A percentile compares a stretch with the other conserved stretches of the same genome.
These are phyloP conservation scores for Globisporangium echinulatum DNA, from an alignment of 352 stramenopile genomes.

Conservation along the genomic window DNA sequence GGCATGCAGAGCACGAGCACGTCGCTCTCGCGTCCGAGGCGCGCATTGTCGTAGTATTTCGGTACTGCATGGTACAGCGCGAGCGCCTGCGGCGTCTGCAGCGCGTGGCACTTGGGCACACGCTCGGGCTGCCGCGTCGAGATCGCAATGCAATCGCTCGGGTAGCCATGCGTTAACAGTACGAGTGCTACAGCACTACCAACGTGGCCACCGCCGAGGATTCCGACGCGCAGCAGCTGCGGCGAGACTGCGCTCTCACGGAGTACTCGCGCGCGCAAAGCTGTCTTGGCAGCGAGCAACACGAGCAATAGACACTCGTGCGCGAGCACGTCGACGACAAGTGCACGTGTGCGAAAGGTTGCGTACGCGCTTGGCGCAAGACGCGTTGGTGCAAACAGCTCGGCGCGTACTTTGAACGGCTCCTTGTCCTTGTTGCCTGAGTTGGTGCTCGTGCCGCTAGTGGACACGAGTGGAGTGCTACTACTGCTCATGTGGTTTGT, in stretches of 20 bases:
- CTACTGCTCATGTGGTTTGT: not conserved
- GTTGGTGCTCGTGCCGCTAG: no score
- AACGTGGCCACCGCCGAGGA: slow-evolving; percentile 50
- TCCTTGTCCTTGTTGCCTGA: not conserved
- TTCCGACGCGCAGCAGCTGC: slow-evolving; percentile 9
- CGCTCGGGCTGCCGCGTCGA: slow-evolving; percentile 59
- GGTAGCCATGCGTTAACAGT: slow-evolving; percentile 37
- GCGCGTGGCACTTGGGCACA: slow-evolving; percentile 27
- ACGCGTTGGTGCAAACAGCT: not conserved
- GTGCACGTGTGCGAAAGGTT: not conserved
- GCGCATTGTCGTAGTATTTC: slow-evolving; percentile 56
- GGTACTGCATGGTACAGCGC: slow-evolving; percentile 29
- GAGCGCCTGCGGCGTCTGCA: slow-evolving; percentile 17
- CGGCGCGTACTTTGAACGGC: not conserved
- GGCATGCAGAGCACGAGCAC: slow-evolving; percentile 59
- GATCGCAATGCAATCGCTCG: slow-evolving; percentile 24
- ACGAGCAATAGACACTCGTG: slow-evolving; percentile 15
- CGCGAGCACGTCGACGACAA: slow-evolving; percentile 1
- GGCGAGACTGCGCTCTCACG: no score
- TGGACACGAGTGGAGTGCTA: not conserved
- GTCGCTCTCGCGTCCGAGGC: slow-evolving; percentile 42
- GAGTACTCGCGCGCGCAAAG: no score
- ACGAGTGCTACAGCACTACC: slow-evolving; percentile 42
- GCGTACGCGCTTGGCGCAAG: not conserved
- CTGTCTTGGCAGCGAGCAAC: not conserved